Conservation (phyloP, 306 rosid genomes). For the Quercus berberidifolia region DNA sequence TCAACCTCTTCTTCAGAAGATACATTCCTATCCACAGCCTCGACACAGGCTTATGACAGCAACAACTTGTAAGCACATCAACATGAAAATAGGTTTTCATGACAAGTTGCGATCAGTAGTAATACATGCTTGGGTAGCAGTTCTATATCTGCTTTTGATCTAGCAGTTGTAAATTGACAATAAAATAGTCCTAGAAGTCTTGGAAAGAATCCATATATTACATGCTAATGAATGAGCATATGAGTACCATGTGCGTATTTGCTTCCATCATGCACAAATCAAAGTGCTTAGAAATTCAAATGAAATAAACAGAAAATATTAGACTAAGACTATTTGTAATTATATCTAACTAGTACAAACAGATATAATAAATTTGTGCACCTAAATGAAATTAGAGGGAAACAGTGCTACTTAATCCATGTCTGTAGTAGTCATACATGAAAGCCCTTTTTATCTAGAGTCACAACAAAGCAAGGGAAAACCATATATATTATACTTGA, state of each 20-base stretch:
- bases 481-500: neutral
- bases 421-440: too few relatives aligned
- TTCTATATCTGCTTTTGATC: neutral
- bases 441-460: neutral
- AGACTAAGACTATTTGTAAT: neutral
- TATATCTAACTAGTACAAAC: too few relatives aligned
- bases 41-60: slow-evolving; percentile 38
- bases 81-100: neutral
- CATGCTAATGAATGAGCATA: neutral
- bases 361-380: too few relatives aligned
- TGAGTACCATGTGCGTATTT: neutral
- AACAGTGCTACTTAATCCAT: too few relatives aligned
- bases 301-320: neutral
- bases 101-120: neutral
- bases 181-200: neutral
- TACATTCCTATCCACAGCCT: slow-evolving; percentile 61
- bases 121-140: neutral
- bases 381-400: too few relatives aligned
- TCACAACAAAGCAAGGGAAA: neutral
- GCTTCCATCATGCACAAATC: neutral
- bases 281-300: neutral
- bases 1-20: slow-evolving; percentile 89
- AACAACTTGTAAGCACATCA: neutral
- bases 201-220: neutral
- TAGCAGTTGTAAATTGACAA: neutral